phyloP scores from a whole-genome alignment of 2,329 filamentous ascomycete genomes.

The Epicoccum sorghinum region DNA sequence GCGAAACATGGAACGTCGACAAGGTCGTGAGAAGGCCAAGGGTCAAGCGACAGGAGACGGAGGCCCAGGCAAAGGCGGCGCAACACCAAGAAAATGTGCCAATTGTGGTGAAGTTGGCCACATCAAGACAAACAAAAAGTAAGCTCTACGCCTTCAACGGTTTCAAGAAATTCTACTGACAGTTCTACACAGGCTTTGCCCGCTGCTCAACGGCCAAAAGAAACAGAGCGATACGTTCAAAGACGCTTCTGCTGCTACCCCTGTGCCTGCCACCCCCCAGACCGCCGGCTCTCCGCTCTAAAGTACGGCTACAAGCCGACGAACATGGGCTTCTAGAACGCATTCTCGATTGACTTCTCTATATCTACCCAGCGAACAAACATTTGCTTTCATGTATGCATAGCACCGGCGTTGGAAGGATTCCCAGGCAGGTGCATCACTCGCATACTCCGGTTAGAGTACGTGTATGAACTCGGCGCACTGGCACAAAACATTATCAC shows the following conservation, averaged over 20 bases:
- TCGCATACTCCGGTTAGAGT: not conserved
- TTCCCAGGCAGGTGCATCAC: not conserved
- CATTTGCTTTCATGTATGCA: constrained; percentile 19
- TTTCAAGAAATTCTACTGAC: constrained; percentile 25
- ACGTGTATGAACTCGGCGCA: not conserved
- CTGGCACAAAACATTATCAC: not conserved
- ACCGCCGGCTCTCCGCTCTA: constrained; percentile 18
- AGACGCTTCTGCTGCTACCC: constrained; percentile 41
- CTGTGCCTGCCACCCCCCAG: constrained; percentile 18
- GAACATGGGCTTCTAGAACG: not conserved
- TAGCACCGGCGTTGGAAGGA: constrained; percentile 28
- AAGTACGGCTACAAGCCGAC: not conserved
- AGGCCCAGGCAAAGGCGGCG: constrained; percentile 53
- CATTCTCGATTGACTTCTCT: not conserved
- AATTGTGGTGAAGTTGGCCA: constrained; percentile 97
- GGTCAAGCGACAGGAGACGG: constrained; percentile 55
- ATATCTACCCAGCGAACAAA: not conserved
- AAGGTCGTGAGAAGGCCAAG: constrained; percentile 90
- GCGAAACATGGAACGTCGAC: constrained; percentile 88
- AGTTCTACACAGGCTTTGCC: constrained; percentile 39
- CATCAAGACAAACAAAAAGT: constrained; percentile 99
- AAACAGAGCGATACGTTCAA: constrained; percentile 48
- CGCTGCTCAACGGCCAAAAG: constrained; percentile 47
- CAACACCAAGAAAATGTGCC: constrained; percentile 83
- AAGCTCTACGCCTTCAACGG: constrained; percentile 9